Evolutionary conservation across 139 green algal genomes (phyloP).

Genomic region (Haematococcus sp.): DNA sequence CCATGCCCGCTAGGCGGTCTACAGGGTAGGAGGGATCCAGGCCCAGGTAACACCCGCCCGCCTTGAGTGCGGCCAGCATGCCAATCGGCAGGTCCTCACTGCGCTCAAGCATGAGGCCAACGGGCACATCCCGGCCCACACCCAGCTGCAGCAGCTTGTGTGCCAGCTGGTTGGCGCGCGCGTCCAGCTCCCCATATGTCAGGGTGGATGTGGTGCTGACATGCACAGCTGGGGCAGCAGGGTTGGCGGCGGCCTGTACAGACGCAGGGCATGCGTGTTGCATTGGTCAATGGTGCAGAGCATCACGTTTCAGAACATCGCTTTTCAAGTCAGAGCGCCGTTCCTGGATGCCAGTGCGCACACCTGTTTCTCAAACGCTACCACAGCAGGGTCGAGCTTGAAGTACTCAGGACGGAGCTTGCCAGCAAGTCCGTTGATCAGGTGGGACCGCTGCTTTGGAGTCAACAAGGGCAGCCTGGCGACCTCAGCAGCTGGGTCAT

Average conservation of each 20-base stretch:
- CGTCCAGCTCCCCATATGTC: not conserved
- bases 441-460: too few relatives aligned
- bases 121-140: not conserved
- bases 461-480: too few relatives aligned
- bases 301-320: too few relatives aligned
- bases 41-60: too few relatives aligned
- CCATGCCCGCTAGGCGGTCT: too few relatives aligned
- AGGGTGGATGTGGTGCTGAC: not conserved
- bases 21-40: too few relatives aligned
- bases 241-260: not conserved
- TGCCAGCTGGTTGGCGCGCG: conserved; percentile 1
- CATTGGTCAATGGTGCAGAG: too few relatives aligned
- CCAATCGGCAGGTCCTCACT: not conserved
- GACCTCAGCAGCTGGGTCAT: too few relatives aligned
- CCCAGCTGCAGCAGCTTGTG: conserved; percentile 1
- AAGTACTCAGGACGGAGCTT: too few relatives aligned
- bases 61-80: conserved; percentile 3
- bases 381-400: not conserved
- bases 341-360: too few relatives aligned
- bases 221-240: not conserved
- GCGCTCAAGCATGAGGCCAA: conserved; percentile 10
- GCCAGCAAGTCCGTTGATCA: not conserved
- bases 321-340: too few relatives aligned
- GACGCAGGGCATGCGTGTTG: too few relatives aligned
- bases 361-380: not conserved